Base-by-base conservation (phyloP, 2,329 filamentous ascomycete genomes). In the Knoxdaviesia proteae region DNA sequence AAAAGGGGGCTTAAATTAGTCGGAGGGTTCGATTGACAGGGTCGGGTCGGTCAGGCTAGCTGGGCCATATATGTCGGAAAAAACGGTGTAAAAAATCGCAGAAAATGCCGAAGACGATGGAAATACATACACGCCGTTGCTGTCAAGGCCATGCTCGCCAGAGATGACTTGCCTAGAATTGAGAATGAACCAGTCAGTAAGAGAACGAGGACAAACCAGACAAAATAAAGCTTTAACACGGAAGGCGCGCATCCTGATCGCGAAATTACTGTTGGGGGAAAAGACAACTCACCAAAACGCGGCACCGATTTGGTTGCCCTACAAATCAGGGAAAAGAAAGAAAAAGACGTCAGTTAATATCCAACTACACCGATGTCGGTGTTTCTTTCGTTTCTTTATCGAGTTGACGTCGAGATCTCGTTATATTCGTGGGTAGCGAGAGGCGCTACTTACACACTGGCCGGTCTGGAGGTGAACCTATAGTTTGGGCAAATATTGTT, bases 271-370 rank as follows among this genome's bases (percentile, higher is more conserved):
- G 20, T 20, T 20, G 20, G 3, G 7, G 36, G 32, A 33, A 38
- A 33, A 43, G 38, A 44, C 36, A 46, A 69, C 76, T 54, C 67
- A 84, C 80, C 90, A 98, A 77, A 98, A 98, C 69, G 90, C 90
- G 74, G 90, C 90, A 88, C 90, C 90, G 57, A 96, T 94, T 84
- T 98, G 90, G 82, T 98, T 98, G 77, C 90, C 90, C 88, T 94
- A 57, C 55, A 44, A 43, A 34, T 31, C 34, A 30, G 42, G 38
- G 31, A 44, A n/a, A 20, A 20, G 3, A 20, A 34, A 37, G 49
- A 47, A 56, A 51, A 47, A 42, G 49, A 47, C 45, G 58, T 69
- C 54, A 67, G 61, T 53, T 20, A 2, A 20, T 20, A 20, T 20
- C 20, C 20, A 20, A 20, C 3, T 2, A 20, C 20, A 20, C 20